These are phyloP conservation scores for Colletotrichum sp. DNA, from an alignment of 2,329 filamentous ascomycete species.

Conservation along the genomic window DNA sequence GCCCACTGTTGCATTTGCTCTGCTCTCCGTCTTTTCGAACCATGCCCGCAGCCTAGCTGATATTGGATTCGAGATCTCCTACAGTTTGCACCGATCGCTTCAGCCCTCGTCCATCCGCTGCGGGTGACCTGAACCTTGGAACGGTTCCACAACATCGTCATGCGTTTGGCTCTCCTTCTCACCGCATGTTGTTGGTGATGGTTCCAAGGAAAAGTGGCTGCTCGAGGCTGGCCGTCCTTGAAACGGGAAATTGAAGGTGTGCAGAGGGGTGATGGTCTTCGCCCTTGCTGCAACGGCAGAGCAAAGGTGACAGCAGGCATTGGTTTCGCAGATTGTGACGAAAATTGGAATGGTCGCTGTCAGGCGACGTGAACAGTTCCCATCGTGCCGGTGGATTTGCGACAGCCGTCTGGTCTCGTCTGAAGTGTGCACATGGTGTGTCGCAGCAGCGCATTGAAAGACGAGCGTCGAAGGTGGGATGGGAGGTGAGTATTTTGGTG, in stretches of 20 bases:
- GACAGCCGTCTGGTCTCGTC: background rate
- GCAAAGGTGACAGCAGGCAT: background rate
- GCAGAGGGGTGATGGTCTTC: background rate
- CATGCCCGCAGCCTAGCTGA: background rate
- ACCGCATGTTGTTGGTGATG: slow-evolving; percentile 9
- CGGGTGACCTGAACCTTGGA: slow-evolving; percentile 1
- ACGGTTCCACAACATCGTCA: slow-evolving; percentile 13
- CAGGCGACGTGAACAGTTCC: background rate
- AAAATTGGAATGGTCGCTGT: background rate
- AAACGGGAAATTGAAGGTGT: background rate
- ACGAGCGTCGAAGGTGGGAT: background rate
- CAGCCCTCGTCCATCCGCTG: background rate
- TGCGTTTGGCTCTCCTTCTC: background rate
- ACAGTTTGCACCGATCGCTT: slow-evolving; percentile 10
- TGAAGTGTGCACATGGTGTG: slow-evolving; percentile 10
- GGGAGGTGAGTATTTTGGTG: background rate
- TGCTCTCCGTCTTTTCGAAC: background rate
- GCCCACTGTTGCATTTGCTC: background rate
- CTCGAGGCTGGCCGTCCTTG: background rate
- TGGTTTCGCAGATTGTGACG: background rate
- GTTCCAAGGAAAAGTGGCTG: background rate
- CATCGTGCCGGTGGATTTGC: background rate
- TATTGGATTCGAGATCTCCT: slow-evolving; percentile 3
- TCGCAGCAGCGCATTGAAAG: slow-evolving; percentile 5
- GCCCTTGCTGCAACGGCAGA: background rate